Evolutionary conservation across 2,329 filamentous ascomycete genomes (phyloP).

Genomic region (Xylariomycetidae sp.): DNA sequence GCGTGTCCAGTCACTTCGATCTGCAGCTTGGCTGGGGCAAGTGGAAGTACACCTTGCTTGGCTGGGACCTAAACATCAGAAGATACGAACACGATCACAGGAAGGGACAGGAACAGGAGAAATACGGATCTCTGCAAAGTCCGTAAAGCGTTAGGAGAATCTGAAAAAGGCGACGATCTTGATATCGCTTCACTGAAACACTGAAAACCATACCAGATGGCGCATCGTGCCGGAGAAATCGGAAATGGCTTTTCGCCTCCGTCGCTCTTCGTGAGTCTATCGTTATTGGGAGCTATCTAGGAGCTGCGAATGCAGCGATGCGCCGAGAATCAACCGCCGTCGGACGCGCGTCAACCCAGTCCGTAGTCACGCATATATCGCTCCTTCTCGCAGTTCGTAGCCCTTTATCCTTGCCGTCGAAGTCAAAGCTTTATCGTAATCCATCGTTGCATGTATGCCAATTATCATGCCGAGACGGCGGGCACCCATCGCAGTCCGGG

Average conservation of each 20-base stretch:
- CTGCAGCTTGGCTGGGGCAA: no score
- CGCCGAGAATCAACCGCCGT: constrained; percentile 21
- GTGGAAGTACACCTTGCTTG: no score
- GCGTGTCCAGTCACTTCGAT: no score
- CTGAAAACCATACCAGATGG: no score
- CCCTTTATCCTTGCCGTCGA: constrained; percentile 19
- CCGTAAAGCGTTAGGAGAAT: no score
- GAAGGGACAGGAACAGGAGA: no score
- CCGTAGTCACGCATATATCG: constrained; percentile 18
- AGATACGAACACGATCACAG: no score
- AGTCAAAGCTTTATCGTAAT: constrained; percentile 21
- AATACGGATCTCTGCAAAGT: no score
- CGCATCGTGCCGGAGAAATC: no score
- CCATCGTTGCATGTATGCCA: constrained; percentile 17
- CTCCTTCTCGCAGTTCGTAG: constrained; percentile 15
- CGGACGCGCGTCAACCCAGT: constrained; percentile 16
- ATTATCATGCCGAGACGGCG: constrained; percentile 7
- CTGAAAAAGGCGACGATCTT: no score
- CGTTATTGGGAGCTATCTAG: constrained; percentile 28
- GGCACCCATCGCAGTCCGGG: constrained; percentile 6
- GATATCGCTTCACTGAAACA: no score
- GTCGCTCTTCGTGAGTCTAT: constrained; percentile 28
- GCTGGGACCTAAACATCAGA: no score
- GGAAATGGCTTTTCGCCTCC: constrained; percentile 18
- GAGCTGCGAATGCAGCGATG: constrained; percentile 25